These are phyloP conservation scores for Penicillium psychrosexuale DNA, from an alignment of 2,329 filamentous ascomycete species.

Conservation along the genomic window DNA sequence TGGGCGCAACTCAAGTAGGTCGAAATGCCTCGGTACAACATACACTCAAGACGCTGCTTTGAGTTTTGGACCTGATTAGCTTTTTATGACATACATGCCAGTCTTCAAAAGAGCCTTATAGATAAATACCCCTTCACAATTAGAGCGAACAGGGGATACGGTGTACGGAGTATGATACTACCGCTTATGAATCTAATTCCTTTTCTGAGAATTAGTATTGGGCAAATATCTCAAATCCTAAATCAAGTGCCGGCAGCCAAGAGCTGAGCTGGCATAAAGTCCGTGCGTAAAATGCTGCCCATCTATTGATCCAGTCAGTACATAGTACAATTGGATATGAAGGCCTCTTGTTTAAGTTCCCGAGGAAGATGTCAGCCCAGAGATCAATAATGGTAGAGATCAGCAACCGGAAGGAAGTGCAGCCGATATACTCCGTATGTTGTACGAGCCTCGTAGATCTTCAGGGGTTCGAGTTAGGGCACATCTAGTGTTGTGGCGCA, in stretches of 20 bases:
- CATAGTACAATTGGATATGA: not conserved
- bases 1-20: not conserved
- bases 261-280: not conserved
- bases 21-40: not conserved
- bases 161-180: not conserved
- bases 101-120: not conserved
- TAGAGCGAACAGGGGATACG: not conserved
- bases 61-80: not conserved
- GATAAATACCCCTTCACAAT: not conserved
- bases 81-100: not conserved
- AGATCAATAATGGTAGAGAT: not conserved
- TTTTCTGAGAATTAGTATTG: not conserved
- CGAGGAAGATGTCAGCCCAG: too few species aligned
- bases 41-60: not conserved
- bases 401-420: not conserved
- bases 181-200: not conserved
- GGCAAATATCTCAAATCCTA: not conserved
- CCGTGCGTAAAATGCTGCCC: not conserved
- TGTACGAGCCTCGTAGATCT: not conserved
- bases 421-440: not conserved
- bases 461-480: not conserved
- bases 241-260: not conserved
- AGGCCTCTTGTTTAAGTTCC: not conserved
- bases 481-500: not conserved
- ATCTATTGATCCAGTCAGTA: not conserved